Base-by-base conservation (phyloP, 257 asterid species). In the Fraxinus cuspidata region DNA sequence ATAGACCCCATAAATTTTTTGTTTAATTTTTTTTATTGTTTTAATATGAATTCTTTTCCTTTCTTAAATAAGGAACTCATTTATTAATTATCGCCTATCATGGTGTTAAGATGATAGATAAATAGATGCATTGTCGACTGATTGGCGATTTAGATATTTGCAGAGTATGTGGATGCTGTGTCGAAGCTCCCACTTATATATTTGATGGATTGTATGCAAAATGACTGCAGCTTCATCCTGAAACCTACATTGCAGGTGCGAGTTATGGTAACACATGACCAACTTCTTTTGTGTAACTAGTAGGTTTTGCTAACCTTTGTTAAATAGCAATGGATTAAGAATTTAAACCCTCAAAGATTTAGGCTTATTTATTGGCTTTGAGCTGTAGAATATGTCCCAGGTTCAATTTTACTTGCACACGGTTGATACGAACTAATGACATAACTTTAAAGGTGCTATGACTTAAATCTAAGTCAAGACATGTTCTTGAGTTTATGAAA, bases 171-270 rank as follows among this genome's bases (percentile, higher is more conserved):
- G 63, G 88, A 81, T 85, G 85, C 23, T 23, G 23, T 42, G 31
- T 70, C 79, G 86, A 89, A 86, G 87, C 89, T 92, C 84, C 99
- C 99, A 7, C 87, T 86, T 42, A 86, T 95, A 76, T 95, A 90
- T 86, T 83, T 89, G 90, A 95, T 95, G 97, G 98, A 95, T 82
- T 95, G 99, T 89, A 85, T 92, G 53, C 83, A 47, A 70, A 95
- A 95, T 49, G 99, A 95, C 90, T 95, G 99, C 85, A 82, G 94
- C 84, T 84, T 80, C 77, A 85, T 93, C 83, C 78, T 88, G 77
- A 85, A 84, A 84, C 82, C 96, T 69, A 71, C 60, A 66, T 82
- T 79, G 81, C 93, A 95, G 99, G 99, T 95, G 79, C 35, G 78
- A 81, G 29, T 74, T 74, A 27, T 69, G 73, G 25, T 32, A 71